Conservation (phyloP, 768 basidiomycete genomes). For the Mycena floridula region DNA sequence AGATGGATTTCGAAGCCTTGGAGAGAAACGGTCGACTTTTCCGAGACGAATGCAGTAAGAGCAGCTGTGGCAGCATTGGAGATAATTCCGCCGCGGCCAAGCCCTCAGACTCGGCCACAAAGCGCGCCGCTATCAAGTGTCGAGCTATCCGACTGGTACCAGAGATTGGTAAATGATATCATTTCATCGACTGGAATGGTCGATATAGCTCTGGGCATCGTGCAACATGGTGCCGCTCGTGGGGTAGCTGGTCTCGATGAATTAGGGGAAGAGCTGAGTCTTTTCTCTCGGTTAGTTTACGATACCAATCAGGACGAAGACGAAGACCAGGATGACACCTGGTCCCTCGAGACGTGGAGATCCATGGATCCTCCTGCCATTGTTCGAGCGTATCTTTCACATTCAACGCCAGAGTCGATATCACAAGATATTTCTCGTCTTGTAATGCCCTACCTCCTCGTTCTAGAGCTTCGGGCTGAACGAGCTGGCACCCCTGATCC, state of each 20-base stretch:
- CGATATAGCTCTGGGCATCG: slow-evolving; percentile 68
- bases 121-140: slow-evolving; percentile 32
- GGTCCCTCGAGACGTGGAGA: slow-evolving; percentile 74
- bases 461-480: slow-evolving; percentile 85
- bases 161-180: slow-evolving; percentile 50
- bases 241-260: slow-evolving; percentile 75
- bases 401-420: slow-evolving; percentile 63
- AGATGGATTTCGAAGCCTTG: slow-evolving; percentile 27
- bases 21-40: slow-evolving; percentile 54
- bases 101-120: slow-evolving; percentile 3
- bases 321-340: slow-evolving; percentile 45
- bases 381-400: slow-evolving; percentile 67
- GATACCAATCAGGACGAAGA: slow-evolving; percentile 52
- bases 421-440: slow-evolving; percentile 65
- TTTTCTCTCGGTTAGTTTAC: slow-evolving; percentile 84
- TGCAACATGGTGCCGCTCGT: slow-evolving; percentile 83
- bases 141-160: slow-evolving; percentile 74
- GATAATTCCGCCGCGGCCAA: neutral
- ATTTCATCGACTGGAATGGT: slow-evolving; percentile 68
- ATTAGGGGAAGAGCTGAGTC: slow-evolving; percentile 85
- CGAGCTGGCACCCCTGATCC: slow-evolving; percentile 70
- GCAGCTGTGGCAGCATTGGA: slow-evolving; percentile 25
- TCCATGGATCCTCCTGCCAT: slow-evolving; percentile 58
- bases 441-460: slow-evolving; percentile 89
- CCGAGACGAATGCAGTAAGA: slow-evolving; percentile 41